These are phyloP conservation scores for Babesia gibsoni DNA, from an alignment of 169 alveolate species.

Conservation along the genomic window DNA sequence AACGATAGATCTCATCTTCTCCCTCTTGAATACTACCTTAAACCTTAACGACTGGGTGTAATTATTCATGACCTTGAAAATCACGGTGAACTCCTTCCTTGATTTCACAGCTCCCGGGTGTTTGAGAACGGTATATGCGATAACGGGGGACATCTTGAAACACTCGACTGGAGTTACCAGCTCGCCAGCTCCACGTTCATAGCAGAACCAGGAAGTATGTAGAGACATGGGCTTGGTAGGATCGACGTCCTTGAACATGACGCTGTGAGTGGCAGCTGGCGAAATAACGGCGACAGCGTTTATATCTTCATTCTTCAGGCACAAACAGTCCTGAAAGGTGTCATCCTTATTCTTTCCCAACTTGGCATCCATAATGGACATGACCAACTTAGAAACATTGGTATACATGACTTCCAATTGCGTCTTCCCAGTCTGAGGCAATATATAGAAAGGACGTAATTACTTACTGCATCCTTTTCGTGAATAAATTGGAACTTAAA, in stretches of 20 bases:
- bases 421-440: constrained; percentile 15
- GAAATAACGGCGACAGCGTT: constrained; percentile 14
- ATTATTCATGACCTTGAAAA: not conserved
- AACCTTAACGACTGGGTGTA: not conserved
- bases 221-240: not conserved
- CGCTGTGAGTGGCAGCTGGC: constrained; percentile 30
- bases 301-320: not conserved
- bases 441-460: too few relatives aligned
- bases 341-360: constrained; percentile 6
- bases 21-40: not conserved
- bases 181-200: constrained; percentile 28
- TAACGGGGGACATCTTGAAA: not conserved
- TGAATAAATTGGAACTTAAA: not conserved
- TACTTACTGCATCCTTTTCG: constrained; percentile 20
- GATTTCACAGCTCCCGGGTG: constrained; percentile 39
- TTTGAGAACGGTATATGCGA: constrained; percentile 3
- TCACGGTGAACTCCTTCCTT: not conserved
- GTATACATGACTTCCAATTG: constrained; percentile 35
- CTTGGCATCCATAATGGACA: constrained; percentile 24
- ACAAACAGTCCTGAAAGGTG: not conserved
- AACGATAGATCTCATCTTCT: not conserved
- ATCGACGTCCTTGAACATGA: constrained; percentile 12
- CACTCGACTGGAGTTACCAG: constrained; percentile 1
- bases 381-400: constrained; percentile 12
- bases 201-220: constrained; percentile 1